Evolutionary conservation across 75 land plant species (phyloP).

Genomic region (Picea glauca): DNA sequence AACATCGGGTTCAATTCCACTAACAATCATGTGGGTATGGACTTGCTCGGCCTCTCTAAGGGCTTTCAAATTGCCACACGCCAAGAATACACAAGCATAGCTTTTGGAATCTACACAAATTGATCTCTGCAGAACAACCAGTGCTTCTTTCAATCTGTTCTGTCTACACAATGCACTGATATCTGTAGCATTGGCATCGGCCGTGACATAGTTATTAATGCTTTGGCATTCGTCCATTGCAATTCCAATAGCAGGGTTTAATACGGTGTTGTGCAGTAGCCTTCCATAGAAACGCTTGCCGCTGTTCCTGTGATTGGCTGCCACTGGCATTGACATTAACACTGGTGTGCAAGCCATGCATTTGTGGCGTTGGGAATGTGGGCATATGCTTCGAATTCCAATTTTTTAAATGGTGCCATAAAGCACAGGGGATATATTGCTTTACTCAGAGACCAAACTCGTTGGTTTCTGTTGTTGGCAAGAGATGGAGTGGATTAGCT

Average conservation of each 20-base stretch:
- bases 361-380: too few species aligned
- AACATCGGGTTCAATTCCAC: conserved; percentile 33
- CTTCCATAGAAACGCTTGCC: neutral
- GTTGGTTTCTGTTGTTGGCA: too few species aligned
- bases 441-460: too few species aligned
- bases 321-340: too few species aligned
- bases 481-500: too few species aligned
- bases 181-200: neutral
- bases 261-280: neutral
- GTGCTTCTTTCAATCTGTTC: neutral
- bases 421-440: too few species aligned
- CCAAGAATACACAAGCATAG: neutral
- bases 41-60: conserved; percentile 23
- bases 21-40: conserved; percentile 34
- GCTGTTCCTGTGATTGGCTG: neutral
- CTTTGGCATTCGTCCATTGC: too few species aligned
- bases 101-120: neutral
- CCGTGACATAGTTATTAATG: too few species aligned
- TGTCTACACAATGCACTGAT: neutral
- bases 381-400: too few species aligned
- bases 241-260: too few species aligned
- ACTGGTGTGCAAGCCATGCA: too few species aligned
- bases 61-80: neutral
- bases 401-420: too few species aligned
- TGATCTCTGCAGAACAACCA: neutral